A percentile compares a stretch with the other conserved stretches of the same genome.
Evolutionary conservation across 1,284 basidiomycete species (phyloP).

Genomic region (Trichosporon faecale): DNA sequence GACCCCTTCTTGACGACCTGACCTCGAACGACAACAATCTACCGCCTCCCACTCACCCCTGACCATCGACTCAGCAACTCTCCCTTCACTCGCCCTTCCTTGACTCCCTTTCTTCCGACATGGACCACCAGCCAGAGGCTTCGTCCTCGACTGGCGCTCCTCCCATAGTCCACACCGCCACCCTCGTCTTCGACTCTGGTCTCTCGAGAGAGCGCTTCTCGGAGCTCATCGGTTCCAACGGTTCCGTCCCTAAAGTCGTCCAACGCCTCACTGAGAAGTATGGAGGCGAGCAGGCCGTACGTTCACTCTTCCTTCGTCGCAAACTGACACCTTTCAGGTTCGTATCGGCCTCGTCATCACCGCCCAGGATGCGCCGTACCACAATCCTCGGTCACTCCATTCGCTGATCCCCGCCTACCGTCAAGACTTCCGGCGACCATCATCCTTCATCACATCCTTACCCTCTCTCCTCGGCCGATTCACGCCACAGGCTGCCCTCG

Average conservation of each 20-base stretch:
- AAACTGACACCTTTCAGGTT: slow-evolving; percentile 13
- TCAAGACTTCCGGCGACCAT: slow-evolving; percentile 33
- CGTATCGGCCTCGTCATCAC: slow-evolving; percentile 28
- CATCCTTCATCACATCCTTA: slow-evolving; percentile 39
- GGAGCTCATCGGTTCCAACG: slow-evolving; percentile 40
- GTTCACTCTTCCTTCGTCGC: slow-evolving; percentile 3
- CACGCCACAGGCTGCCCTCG: slow-evolving; percentile 16
- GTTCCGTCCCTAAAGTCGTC: slow-evolving; percentile 42
- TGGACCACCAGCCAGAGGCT: slow-evolving; percentile 39
- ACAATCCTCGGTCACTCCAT: slow-evolving; percentile 22
- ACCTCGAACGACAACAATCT: neutral
- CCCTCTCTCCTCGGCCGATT: slow-evolving; percentile 31
- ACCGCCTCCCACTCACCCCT: neutral
- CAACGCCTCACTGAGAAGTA: slow-evolving; percentile 47
- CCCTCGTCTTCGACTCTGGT: slow-evolving; percentile 42
- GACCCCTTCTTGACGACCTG: neutral
- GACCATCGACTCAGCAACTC: neutral
- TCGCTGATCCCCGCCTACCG: slow-evolving; percentile 21
- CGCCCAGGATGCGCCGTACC: slow-evolving; percentile 23
- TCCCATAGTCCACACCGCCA: slow-evolving; percentile 28
- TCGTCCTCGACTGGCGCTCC: slow-evolving; percentile 32
- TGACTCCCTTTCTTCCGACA: neutral
- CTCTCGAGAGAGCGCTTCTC: slow-evolving; percentile 37
- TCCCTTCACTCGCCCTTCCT: neutral
- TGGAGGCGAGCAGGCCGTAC: slow-evolving; percentile 36